phyloP scores from a whole-genome alignment of 2,329 filamentous ascomycete species.

The Macrophomina tecta region DNA sequence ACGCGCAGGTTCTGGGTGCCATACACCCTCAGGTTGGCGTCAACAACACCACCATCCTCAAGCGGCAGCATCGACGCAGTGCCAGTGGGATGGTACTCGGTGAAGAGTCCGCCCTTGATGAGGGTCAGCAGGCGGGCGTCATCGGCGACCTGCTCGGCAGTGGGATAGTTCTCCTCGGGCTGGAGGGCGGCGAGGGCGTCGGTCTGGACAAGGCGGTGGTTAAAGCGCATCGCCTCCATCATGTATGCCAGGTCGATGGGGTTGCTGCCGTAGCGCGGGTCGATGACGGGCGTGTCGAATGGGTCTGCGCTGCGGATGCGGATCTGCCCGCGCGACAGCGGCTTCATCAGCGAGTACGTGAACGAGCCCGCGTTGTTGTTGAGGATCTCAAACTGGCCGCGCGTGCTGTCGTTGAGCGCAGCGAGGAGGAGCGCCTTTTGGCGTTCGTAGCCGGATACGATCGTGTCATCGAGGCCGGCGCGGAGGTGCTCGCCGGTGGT shows the following conservation, averaged over 20 bases:
- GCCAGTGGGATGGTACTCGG: slow-evolving; percentile 41
- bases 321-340: slow-evolving; percentile 37
- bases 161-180: slow-evolving; percentile 36
- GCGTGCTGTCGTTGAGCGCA: slow-evolving; percentile 10
- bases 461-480: not conserved
- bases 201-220: slow-evolving; percentile 30
- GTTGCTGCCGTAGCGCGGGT: slow-evolving; percentile 36
- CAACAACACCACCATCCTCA: slow-evolving; percentile 39
- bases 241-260: slow-evolving; percentile 34
- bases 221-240: slow-evolving; percentile 35
- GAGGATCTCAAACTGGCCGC: slow-evolving; percentile 27
- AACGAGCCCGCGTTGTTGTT: slow-evolving; percentile 25
- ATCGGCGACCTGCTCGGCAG: slow-evolving; percentile 35
- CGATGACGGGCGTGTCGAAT: slow-evolving; percentile 37
- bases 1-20: slow-evolving; percentile 35
- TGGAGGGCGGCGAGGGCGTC: slow-evolving; percentile 32
- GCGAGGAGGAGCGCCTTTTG: slow-evolving; percentile 21
- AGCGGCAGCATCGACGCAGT: slow-evolving; percentile 39
- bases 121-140: slow-evolving; percentile 35
- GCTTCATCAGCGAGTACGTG: slow-evolving; percentile 31
- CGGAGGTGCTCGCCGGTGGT: slow-evolving; percentile 5
- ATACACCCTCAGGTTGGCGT: slow-evolving; percentile 36
- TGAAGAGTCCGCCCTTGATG: slow-evolving; percentile 32
- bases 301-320: slow-evolving; percentile 33
- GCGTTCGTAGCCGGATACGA: slow-evolving; percentile 27